These are phyloP conservation scores for Aspergillus baeticus DNA, from an alignment of 495 filamentous ascomycete genomes.

Conservation along the genomic window DNA sequence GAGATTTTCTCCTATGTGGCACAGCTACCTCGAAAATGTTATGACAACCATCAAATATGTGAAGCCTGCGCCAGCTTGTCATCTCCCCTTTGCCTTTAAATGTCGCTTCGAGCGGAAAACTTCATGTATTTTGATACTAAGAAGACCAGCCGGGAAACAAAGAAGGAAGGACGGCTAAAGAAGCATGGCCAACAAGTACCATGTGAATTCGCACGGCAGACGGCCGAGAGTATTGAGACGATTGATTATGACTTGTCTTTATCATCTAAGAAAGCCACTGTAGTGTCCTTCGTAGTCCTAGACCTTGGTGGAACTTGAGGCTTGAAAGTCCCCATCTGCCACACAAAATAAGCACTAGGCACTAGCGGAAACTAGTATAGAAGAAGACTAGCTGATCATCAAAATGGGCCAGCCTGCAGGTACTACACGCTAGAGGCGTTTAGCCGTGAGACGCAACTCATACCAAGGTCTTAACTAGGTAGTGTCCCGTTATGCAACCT, in stretches of 20 bases:
- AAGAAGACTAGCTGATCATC: not conserved
- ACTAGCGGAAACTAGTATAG: not conserved
- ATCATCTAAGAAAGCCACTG: no score
- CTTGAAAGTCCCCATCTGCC: no score
- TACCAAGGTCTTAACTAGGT: no score
- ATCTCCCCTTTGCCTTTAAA: constrained; percentile 15
- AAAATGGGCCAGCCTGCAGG: not conserved
- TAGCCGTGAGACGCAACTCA: no score
- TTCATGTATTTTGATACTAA: constrained; percentile 16
- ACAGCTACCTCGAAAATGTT: constrained; percentile 7
- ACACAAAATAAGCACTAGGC: not conserved
- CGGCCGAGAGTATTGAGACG: constrained; percentile 1
- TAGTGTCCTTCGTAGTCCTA: no score
- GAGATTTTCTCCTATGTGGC: constrained; percentile 17
- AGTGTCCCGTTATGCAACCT: no score
- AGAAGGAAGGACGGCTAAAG: constrained; percentile 3
- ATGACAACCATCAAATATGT: constrained; percentile 13
- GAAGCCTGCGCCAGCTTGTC: constrained; percentile 11
- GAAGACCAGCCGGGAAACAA: constrained; percentile 4
- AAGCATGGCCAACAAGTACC: constrained; percentile 5
- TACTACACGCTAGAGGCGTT: no score
- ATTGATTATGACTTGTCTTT: constrained; percentile 4
- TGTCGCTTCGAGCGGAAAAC: constrained; percentile 13
- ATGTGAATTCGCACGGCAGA: not conserved
- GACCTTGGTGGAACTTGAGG: no score